Evolutionary conservation across 345 rosid species (phyloP).

Genomic region (Rhizophora mangle): DNA sequence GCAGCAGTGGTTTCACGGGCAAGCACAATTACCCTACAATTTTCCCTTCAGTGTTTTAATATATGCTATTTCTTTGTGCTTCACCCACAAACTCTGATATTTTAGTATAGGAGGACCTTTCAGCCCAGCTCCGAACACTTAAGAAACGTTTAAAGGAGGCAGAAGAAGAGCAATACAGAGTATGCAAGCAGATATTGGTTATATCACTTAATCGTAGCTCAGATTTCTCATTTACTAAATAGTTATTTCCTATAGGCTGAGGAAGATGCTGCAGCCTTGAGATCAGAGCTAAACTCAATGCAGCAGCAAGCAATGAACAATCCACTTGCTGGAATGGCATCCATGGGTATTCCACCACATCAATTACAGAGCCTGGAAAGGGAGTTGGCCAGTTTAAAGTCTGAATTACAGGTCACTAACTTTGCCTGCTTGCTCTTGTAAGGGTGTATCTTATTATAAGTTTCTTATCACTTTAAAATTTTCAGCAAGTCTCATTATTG

Average conservation of each 20-base stretch:
- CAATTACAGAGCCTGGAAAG: conserved; percentile 65
- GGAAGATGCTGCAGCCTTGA: conserved; percentile 95
- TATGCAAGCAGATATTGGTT: conserved; percentile 32
- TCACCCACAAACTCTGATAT: conserved; percentile 18
- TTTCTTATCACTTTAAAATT: conserved; percentile 31
- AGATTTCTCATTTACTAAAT: conserved; percentile 14
- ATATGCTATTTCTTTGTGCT: conserved; percentile 13
- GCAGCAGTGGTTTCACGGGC: conserved; percentile 97
- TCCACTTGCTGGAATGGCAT: conserved; percentile 45
- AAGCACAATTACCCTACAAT: conserved; percentile 3
- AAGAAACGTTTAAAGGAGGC: conserved; percentile 87
- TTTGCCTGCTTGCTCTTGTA: conserved; percentile 4
- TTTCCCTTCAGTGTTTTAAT: background rate
- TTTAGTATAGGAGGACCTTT: conserved; percentile 80
- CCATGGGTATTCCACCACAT: conserved; percentile 45
- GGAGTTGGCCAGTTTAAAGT: conserved; percentile 61
- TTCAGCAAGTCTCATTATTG: conserved; percentile 57
- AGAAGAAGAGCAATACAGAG: conserved; percentile 88
- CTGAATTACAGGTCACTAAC: conserved; percentile 60
- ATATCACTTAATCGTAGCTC: conserved; percentile 1
- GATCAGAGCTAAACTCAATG: conserved; percentile 82
- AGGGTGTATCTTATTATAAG: conserved; percentile 8
- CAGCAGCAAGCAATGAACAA: conserved; percentile 68
- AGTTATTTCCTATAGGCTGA: conserved; percentile 61
- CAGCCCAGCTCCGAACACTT: conserved; percentile 84